These are phyloP conservation scores for Cladophialophora yegresii DNA, from an alignment of 2,329 filamentous ascomycete species.

Conservation along the genomic window DNA sequence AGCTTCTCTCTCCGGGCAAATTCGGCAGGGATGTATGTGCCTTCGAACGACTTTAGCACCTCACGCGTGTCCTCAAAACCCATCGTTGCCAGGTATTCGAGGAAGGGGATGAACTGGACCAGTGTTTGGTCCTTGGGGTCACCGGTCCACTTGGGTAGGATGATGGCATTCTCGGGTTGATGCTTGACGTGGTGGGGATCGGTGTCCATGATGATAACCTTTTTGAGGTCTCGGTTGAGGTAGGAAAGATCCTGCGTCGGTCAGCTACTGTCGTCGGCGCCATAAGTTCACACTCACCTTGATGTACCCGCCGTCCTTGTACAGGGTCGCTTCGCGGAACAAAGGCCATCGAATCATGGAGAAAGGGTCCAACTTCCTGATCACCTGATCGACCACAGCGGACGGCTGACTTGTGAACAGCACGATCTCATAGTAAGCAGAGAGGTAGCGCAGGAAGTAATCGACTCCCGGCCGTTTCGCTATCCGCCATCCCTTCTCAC, in stretches of 20 bases:
- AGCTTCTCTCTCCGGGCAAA: slow-evolving; percentile 86
- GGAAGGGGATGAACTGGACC: slow-evolving; percentile 87
- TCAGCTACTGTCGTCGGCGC: slow-evolving; percentile 34
- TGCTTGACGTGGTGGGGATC: slow-evolving; percentile 76
- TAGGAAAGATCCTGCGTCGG: slow-evolving; percentile 81
- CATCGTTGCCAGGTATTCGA: slow-evolving; percentile 96
- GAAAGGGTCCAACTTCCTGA: slow-evolving; percentile 93
- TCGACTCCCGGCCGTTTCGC: slow-evolving; percentile 94
- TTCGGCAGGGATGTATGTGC: slow-evolving; percentile 83
- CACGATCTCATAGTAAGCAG: slow-evolving; percentile 96
- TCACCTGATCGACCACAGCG: slow-evolving; percentile 79
- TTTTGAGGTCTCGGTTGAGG: slow-evolving; percentile 91
- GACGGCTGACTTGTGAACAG: slow-evolving; percentile 90
- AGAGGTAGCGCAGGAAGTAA: slow-evolving; percentile 95
- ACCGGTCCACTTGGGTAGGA: slow-evolving; percentile 87
- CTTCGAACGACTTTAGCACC: slow-evolving; percentile 83
- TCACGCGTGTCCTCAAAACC: slow-evolving; percentile 83
- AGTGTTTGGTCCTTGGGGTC: slow-evolving; percentile 80
- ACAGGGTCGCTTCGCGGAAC: slow-evolving; percentile 94
- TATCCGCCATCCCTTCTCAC: slow-evolving; percentile 91
- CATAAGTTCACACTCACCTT: slow-evolving; percentile 64
- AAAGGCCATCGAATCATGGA: slow-evolving; percentile 93
- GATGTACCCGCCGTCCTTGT: slow-evolving; percentile 92
- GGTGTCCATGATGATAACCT: slow-evolving; percentile 93
- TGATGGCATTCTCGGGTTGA: slow-evolving; percentile 95